Conservation (phyloP, 2,329 filamentous ascomycete genomes). For the Karstenula rhodostoma region DNA sequence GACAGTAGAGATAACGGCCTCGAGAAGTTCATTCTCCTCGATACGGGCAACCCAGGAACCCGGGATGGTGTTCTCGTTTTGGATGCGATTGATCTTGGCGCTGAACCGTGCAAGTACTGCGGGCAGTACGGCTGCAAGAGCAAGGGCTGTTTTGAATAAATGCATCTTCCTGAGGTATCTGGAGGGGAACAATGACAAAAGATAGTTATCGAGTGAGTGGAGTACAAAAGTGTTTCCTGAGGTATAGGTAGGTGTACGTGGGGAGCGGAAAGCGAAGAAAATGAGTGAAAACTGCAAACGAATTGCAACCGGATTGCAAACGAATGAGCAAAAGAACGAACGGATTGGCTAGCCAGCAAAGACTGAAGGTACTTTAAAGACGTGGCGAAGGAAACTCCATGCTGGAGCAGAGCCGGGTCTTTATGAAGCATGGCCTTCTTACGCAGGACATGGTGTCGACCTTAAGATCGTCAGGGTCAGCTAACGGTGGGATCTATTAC, state of each 20-base stretch:
- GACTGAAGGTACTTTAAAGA: neutral
- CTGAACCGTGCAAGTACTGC: slow-evolving; percentile 1
- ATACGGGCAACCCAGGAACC: slow-evolving; percentile 8
- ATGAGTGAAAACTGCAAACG: neutral
- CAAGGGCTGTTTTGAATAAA: neutral
- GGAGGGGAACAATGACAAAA: too few relatives aligned
- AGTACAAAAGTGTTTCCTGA: too few relatives aligned
- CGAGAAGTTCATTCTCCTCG: slow-evolving; percentile 3
- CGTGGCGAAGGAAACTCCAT: neutral
- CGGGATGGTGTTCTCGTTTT: slow-evolving; percentile 4
- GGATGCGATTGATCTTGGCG: slow-evolving; percentile 4
- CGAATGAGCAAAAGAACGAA: neutral
- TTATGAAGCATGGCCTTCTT: neutral
- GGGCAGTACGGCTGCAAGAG: neutral
- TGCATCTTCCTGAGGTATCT: neutral
- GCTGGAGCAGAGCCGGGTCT: neutral
- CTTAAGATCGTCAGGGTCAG: neutral
- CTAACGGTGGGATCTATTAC: neutral
- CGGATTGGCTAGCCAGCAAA: neutral
- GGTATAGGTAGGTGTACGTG: neutral
- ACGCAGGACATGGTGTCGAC: neutral
- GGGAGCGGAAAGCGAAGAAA: neutral
- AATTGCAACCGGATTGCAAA: neutral
- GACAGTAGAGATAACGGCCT: neutral
- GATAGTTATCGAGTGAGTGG: too few relatives aligned